Conservation (phyloP, 2,329 filamentous ascomycete species). For the Pseudogymnoascus sp. region DNA sequence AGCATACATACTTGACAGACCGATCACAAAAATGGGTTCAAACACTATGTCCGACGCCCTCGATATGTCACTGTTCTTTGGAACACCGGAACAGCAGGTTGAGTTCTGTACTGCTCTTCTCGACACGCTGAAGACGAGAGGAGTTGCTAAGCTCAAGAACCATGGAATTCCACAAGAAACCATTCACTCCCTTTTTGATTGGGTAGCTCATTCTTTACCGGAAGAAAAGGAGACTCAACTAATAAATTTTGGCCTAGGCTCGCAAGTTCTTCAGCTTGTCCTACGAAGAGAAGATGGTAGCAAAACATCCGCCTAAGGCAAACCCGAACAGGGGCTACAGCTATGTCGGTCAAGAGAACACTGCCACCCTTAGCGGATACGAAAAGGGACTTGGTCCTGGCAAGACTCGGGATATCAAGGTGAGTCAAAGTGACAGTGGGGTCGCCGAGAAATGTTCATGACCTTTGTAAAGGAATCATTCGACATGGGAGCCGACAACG, state of each 20-base stretch:
- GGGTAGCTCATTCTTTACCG: not conserved
- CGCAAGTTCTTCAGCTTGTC: not conserved
- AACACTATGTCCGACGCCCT: no score
- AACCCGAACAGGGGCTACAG: not conserved
- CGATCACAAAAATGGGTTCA: no score
- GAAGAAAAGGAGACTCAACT: not conserved
- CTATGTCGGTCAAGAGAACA: slow-evolving; percentile 2
- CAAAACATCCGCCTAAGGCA: slow-evolving; percentile 33
- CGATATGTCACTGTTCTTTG: no score
- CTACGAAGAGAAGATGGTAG: slow-evolving; percentile 37
- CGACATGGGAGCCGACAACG: slow-evolving; percentile 41
- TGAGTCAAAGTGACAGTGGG: not conserved
- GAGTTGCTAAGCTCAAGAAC: no score
- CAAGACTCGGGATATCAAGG: not conserved
- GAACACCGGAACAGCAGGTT: no score
- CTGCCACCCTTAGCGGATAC: not conserved
- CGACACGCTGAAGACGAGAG: no score
- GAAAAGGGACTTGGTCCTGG: not conserved
- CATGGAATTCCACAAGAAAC: no score
- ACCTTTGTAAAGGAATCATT: slow-evolving; percentile 37
- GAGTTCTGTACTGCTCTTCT: no score
- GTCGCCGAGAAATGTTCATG: not conserved
- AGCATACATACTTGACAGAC: no score
- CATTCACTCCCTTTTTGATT: no score
- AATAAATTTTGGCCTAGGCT: not conserved